phyloP scores from a whole-genome alignment of 106 monocot genomes.

The Xerophyta viscosa region DNA sequence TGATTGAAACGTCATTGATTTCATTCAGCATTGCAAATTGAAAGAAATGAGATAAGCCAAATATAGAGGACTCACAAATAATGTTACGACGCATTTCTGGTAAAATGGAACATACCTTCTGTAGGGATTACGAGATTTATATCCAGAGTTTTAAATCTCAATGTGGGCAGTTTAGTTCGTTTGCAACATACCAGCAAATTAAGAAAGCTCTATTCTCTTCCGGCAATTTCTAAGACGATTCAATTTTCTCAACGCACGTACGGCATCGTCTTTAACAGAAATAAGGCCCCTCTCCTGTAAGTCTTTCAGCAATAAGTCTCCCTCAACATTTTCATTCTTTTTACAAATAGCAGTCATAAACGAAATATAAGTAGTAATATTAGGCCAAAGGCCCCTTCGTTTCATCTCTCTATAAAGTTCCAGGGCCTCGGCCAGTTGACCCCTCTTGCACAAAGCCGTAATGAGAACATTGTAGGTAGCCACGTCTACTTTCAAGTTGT shows the following conservation, averaged over 20 bases:
- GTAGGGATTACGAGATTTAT: too few species aligned
- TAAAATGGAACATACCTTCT: too few species aligned
- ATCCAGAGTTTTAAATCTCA: too few species aligned
- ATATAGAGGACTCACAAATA: too few species aligned
- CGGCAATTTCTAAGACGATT: conserved; percentile 43
- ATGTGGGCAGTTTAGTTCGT: too few species aligned
- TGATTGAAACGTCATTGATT: too few species aligned
- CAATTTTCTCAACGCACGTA: conserved; percentile 40
- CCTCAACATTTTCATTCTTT: conserved; percentile 31
- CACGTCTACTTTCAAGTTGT: conserved; percentile 55
- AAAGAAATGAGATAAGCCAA: too few species aligned
- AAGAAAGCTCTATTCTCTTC: too few species aligned
- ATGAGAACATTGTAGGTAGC: conserved; percentile 83
- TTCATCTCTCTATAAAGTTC: conserved; percentile 72
- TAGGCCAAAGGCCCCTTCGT: conserved; percentile 54
- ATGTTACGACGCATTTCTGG: too few species aligned
- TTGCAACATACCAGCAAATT: too few species aligned
- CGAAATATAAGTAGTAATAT: conserved; percentile 66
- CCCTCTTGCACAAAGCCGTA: conserved; percentile 48
- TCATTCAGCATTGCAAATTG: too few species aligned
- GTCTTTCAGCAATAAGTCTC: conserved; percentile 60
- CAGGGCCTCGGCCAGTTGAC: conserved; percentile 27
- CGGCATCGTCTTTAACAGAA: conserved; percentile 7
- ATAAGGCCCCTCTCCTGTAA: conserved; percentile 66
- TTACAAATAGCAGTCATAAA: conserved; percentile 40